A percentile compares a stretch with the other conserved stretches of the same genome.
Conservation (phyloP, 139 green algal species). For the Chlorella sp. region DNA sequence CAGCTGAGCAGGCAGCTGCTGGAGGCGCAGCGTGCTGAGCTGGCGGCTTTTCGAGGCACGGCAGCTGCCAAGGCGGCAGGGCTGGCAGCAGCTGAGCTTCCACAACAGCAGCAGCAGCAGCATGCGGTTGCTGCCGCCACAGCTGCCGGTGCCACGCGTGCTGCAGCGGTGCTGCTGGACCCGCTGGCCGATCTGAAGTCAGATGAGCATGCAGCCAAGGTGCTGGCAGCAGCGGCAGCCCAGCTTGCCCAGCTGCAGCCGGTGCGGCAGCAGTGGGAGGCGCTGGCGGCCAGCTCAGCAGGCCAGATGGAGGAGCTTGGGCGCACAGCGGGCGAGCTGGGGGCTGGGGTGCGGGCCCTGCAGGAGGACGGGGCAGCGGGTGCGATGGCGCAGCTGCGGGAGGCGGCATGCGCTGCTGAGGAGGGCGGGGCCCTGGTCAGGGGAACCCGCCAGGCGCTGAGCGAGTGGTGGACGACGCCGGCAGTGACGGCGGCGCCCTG, state of each 20-base stretch:
- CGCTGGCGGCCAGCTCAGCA: neutral
- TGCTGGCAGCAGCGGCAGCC: neutral
- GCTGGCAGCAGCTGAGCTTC: neutral
- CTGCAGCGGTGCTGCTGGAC: slow-evolving; percentile 2
- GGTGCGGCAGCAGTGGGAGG: slow-evolving; percentile 2
- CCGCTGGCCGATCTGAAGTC: neutral
- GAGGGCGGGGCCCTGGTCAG: neutral
- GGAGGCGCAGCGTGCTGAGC: slow-evolving; percentile 17
- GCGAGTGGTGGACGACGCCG: slow-evolving; percentile 14
- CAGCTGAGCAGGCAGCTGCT: slow-evolving; percentile 16
- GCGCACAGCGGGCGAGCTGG: neutral
- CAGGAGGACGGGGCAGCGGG: neutral
- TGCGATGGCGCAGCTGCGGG: neutral
- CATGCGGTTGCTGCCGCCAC: neutral
- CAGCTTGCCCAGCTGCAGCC: slow-evolving; percentile 14
- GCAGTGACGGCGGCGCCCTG: slow-evolving; percentile 8
- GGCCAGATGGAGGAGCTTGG: neutral
- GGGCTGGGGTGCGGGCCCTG: neutral
- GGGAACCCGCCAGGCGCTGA: slow-evolving; percentile 14
- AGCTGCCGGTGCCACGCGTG: neutral
- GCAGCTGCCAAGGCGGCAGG: too few relatives aligned
- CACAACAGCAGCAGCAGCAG: neutral
- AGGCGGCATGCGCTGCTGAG: neutral
- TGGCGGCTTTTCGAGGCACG: neutral
- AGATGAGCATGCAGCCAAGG: neutral